These are phyloP conservation scores for Salix arbutifolia DNA, from an alignment of 345 rosid species.

Conservation along the genomic window DNA sequence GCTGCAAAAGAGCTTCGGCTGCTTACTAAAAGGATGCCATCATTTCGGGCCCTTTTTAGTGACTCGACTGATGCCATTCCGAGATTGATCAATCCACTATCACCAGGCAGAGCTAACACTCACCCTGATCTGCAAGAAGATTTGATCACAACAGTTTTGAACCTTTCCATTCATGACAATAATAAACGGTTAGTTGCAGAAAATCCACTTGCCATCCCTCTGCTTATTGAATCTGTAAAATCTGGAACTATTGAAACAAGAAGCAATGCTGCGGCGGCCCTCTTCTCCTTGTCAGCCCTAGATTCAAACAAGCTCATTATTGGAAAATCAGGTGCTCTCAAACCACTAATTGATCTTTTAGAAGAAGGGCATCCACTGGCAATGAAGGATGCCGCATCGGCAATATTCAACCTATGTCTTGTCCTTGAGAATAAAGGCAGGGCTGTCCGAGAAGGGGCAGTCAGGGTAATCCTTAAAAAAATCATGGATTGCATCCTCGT, in stretches of 20 bases:
- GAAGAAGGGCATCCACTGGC: constrained; percentile 39
- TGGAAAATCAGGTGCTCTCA: constrained; percentile 50
- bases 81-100: constrained; percentile 38
- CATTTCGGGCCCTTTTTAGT: constrained; percentile 37
- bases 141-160: constrained; percentile 41
- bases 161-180: constrained; percentile 39
- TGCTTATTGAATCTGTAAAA: constrained; percentile 39
- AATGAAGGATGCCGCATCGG: constrained; percentile 40
- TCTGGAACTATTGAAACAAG: constrained; percentile 41
- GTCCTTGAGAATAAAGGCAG: constrained; percentile 29
- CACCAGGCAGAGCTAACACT: constrained; percentile 10
- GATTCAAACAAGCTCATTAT: constrained; percentile 33
- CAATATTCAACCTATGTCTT: constrained; percentile 42
- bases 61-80: constrained; percentile 30
- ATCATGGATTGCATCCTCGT: constrained; percentile 33
- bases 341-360: constrained; percentile 43
- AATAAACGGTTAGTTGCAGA: constrained; percentile 39
- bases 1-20: constrained; percentile 48
- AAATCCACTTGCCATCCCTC: constrained; percentile 34
- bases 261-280: constrained; percentile 53
- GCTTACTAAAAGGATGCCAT: constrained; percentile 40
- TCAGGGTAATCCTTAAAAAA: constrained; percentile 34
- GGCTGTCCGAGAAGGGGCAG: constrained; percentile 40
- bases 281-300: constrained; percentile 35
- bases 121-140: constrained; percentile 44